These are phyloP conservation scores for Penicillium sp. DNA, from an alignment of 2,329 filamentous ascomycete species.

Conservation along the genomic window DNA sequence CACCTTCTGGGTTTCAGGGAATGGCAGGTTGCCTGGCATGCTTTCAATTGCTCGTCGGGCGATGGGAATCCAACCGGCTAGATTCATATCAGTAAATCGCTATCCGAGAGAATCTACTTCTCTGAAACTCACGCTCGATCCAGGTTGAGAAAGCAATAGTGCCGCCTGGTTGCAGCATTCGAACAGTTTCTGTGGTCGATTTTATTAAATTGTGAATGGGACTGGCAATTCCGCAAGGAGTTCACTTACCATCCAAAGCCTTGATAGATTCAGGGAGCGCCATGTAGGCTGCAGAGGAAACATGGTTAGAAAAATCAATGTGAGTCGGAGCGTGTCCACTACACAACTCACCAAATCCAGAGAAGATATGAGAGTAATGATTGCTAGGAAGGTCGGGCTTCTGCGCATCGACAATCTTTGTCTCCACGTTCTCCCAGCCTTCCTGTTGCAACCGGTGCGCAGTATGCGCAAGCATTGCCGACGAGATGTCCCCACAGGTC, in stretches of 20 bases:
- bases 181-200: slow-evolving; percentile 27
- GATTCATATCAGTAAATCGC: background rate
- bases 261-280: slow-evolving; percentile 45
- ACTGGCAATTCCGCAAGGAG: background rate
- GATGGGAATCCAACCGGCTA: slow-evolving; percentile 31
- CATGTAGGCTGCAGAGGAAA: slow-evolving; percentile 39
- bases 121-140: slow-evolving; percentile 31
- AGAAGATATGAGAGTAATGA: slow-evolving; percentile 48
- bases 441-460: slow-evolving; percentile 42
- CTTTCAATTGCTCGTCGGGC: slow-evolving; percentile 26
- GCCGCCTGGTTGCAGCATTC: slow-evolving; percentile 38
- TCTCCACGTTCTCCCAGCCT: slow-evolving; percentile 50
- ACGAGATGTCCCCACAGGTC: slow-evolving; percentile 52
- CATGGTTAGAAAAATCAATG: background rate
- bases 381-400: slow-evolving; percentile 43
- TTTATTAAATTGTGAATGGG: background rate
- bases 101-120: background rate
- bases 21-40: slow-evolving; percentile 28
- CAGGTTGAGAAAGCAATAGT: slow-evolving; percentile 37
- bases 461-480: slow-evolving; percentile 44
- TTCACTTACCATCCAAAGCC: slow-evolving; percentile 37
- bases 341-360: slow-evolving; percentile 43
- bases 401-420: slow-evolving; percentile 49
- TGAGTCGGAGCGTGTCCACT: background rate
- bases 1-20: slow-evolving; percentile 26